Evolutionary conservation across 116 monocot genomes (phyloP).

Genomic region (Trichopus zeylanicus): DNA sequence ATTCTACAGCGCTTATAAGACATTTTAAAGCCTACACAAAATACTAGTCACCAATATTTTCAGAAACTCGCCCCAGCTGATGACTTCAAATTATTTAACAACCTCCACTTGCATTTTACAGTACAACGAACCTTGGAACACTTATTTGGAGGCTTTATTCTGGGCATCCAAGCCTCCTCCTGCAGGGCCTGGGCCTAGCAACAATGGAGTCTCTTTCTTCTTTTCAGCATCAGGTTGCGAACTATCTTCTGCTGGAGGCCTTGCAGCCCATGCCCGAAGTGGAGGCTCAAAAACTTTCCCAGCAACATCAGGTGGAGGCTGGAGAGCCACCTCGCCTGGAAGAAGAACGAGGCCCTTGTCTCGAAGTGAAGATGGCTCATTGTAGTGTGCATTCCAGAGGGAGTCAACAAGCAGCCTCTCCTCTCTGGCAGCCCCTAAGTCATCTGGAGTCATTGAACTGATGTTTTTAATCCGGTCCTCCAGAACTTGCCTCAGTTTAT

Average conservation of each 20-base stretch:
- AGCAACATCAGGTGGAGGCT: conserved; percentile 56
- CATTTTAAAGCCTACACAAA: too few species aligned
- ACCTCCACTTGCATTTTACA: too few species aligned
- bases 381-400: conserved; percentile 57
- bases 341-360: conserved; percentile 72
- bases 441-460: conserved; percentile 45
- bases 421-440: conserved; percentile 52
- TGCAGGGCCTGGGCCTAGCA: conserved; percentile 34
- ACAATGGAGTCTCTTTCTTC: conserved; percentile 34
- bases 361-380: conserved; percentile 57
- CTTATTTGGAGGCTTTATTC: not conserved
- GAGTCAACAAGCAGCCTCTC: conserved; percentile 74
- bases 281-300: conserved; percentile 55
- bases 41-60: too few species aligned
- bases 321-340: conserved; percentile 41
- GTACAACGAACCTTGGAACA: too few species aligned
- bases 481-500: conserved; percentile 54
- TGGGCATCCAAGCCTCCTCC: not conserved
- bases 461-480: conserved; percentile 45
- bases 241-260: not conserved
- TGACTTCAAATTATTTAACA: too few species aligned
- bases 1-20: too few species aligned
- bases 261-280: conserved; percentile 44
- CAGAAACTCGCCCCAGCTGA: too few species aligned
- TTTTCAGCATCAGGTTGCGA: not conserved